Evolutionary conservation across 768 basidiomycete species (phyloP).

Genomic region (Clitopilus passeckerianus): DNA sequence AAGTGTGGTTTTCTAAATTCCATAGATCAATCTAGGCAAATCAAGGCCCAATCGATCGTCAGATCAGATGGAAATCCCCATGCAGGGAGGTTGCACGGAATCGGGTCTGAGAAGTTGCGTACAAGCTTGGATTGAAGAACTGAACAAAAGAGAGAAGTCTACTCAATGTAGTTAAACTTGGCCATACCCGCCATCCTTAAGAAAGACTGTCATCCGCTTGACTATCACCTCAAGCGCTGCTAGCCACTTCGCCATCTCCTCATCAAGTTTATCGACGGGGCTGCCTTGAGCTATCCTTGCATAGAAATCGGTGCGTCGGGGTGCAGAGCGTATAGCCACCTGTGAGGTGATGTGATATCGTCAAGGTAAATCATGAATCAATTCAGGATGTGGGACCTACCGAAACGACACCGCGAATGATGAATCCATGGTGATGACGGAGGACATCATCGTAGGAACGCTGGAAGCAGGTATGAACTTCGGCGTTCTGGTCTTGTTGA

Average conservation of each 20-base stretch:
- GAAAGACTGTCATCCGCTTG: constrained; percentile 42
- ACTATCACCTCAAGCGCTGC: constrained; percentile 50
- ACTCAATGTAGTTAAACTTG: constrained; percentile 28
- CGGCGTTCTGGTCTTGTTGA: constrained; percentile 46
- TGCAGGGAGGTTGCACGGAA: too few species aligned
- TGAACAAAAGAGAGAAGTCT: neutral
- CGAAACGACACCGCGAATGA: constrained; percentile 60
- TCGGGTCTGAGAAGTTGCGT: neutral
- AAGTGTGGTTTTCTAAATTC: too few species aligned
- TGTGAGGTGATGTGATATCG: constrained; percentile 14
- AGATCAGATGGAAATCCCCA: too few species aligned
- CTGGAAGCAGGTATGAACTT: constrained; percentile 66
- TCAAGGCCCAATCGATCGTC: too few species aligned
- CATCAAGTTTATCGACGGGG: constrained; percentile 47
- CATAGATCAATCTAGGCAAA: too few species aligned
- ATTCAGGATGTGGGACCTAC: constrained; percentile 31
- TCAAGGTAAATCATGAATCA: constrained; percentile 10
- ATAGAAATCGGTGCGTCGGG: constrained; percentile 60
- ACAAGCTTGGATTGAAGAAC: neutral
- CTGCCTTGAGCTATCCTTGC: constrained; percentile 55
- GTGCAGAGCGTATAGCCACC: constrained; percentile 58
- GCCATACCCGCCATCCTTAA: constrained; percentile 50
- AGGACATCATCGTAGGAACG: constrained; percentile 67
- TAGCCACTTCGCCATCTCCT: constrained; percentile 57
- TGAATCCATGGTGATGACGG: constrained; percentile 59